phyloP scores from a whole-genome alignment of 179 eudicot species.

The Monotropa hypopitys region DNA sequence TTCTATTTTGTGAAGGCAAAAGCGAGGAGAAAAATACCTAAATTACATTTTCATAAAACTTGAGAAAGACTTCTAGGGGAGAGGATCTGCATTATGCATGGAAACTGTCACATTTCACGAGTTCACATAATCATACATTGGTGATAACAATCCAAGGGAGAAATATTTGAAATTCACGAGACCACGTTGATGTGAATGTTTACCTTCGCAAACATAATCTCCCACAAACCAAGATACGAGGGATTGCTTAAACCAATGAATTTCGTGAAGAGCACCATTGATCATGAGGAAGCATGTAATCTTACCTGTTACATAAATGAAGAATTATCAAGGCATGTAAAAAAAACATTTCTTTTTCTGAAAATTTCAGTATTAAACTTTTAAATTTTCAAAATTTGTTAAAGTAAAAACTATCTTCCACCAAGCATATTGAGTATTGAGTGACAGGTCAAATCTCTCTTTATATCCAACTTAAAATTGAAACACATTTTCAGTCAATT shows the following conservation, averaged over 20 bases:
- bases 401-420: neutral
- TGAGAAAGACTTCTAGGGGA: neutral
- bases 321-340: neutral
- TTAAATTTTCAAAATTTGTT: neutral
- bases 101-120: neutral
- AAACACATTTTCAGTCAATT: neutral
- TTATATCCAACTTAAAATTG: neutral
- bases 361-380: neutral
- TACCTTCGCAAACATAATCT: conserved; percentile 91
- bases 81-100: neutral
- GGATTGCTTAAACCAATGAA: conserved; percentile 80
- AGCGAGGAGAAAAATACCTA: neutral
- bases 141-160: neutral
- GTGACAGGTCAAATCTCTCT: neutral
- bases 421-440: neutral
- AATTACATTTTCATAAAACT: neutral
- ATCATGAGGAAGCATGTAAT: conserved; percentile 42
- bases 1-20: neutral
- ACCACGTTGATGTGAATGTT: neutral
- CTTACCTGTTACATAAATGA: conserved; percentile 32
- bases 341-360: neutral
- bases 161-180: neutral
- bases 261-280: conserved; percentile 59
- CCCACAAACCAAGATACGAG: conserved; percentile 91
- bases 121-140: neutral